These are phyloP conservation scores for Lentinula boryana DNA, from an alignment of 768 basidiomycete genomes.

Conservation along the genomic window DNA sequence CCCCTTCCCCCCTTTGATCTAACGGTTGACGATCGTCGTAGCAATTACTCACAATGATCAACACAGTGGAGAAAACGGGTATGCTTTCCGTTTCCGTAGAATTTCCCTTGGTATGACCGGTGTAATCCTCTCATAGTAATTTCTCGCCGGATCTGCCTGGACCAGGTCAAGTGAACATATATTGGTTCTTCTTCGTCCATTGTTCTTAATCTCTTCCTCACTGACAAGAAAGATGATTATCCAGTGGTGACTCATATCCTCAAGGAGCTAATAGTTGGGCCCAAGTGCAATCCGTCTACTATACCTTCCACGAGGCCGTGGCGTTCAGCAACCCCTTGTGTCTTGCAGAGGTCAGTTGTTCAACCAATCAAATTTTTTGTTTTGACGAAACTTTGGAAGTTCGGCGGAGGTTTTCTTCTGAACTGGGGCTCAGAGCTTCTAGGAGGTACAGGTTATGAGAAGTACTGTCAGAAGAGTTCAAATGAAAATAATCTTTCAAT, in stretches of 20 bases:
- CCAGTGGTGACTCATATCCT: conserved; percentile 46
- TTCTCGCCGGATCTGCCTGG: conserved; percentile 44
- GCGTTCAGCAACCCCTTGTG: conserved; percentile 44
- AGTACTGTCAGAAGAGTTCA: conserved; percentile 28
- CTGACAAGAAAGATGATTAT: not conserved
- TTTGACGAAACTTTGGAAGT: conserved; percentile 18
- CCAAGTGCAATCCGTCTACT: conserved; percentile 44
- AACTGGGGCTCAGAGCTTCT: conserved; percentile 34
- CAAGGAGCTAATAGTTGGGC: conserved; percentile 42
- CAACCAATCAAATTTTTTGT: not conserved
- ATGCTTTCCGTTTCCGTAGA: not conserved
- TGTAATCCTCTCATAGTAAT: conserved; percentile 17
- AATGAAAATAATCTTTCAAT: not conserved
- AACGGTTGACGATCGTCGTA: conserved; percentile 11
- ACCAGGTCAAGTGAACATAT: conserved; percentile 39
- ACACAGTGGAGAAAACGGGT: conserved; percentile 37
- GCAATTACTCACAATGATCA: conserved; percentile 47
- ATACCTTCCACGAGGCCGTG: conserved; percentile 34
- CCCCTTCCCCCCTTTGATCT: not conserved
- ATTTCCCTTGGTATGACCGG: not conserved
- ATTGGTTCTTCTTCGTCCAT: conserved; percentile 27
- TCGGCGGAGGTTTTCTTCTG: conserved; percentile 43
- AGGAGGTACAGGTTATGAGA: conserved; percentile 47
- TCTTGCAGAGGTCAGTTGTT: conserved; percentile 35
- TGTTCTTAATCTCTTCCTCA: not conserved